Conservation (phyloP, 2,329 filamentous ascomycete genomes). For the Scortechinia acanthostroma region DNA sequence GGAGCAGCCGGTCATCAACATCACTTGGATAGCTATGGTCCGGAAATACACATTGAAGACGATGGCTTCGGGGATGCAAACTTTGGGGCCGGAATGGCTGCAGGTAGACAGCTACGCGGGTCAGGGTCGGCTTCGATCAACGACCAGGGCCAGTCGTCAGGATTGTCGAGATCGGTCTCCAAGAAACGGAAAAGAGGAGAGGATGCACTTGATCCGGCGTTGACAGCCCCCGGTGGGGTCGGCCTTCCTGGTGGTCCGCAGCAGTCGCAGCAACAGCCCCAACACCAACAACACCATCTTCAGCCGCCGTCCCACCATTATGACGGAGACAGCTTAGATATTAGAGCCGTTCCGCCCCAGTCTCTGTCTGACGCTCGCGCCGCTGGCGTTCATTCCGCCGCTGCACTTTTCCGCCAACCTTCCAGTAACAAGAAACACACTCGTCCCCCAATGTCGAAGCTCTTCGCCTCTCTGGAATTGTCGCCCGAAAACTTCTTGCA, state of each 20-base stretch:
- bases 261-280: conserved; percentile 4
- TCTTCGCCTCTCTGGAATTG: conserved; percentile 45
- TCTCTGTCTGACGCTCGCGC: conserved; percentile 32
- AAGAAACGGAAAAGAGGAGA: conserved; percentile 30
- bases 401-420: conserved; percentile 39
- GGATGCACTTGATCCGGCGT: conserved; percentile 23
- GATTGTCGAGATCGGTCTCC: conserved; percentile 19
- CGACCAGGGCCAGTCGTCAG: conserved; percentile 10
- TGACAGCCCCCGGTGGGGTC: conserved; percentile 10
- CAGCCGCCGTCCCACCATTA: conserved; percentile 12
- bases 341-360: conserved; percentile 22
- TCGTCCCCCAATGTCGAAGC: conserved; percentile 46
- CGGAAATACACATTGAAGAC: conserved; percentile 26
- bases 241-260: conserved; percentile 8
- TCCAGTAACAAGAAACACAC: conserved; percentile 45
- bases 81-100: conserved; percentile 16
- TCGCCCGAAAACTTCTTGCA: conserved; percentile 46
- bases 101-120: conserved; percentile 12
- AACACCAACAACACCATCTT: conserved; percentile 14
- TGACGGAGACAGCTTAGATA: conserved; percentile 13
- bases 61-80: conserved; percentile 24
- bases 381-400: conserved; percentile 41
- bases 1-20: conserved; percentile 12
- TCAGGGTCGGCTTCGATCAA: conserved; percentile 14
- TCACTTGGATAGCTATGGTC: conserved; percentile 25